Evolutionary conservation across 2,329 filamentous ascomycete genomes (phyloP).

Genomic region (Elsinoe necatrix): DNA sequence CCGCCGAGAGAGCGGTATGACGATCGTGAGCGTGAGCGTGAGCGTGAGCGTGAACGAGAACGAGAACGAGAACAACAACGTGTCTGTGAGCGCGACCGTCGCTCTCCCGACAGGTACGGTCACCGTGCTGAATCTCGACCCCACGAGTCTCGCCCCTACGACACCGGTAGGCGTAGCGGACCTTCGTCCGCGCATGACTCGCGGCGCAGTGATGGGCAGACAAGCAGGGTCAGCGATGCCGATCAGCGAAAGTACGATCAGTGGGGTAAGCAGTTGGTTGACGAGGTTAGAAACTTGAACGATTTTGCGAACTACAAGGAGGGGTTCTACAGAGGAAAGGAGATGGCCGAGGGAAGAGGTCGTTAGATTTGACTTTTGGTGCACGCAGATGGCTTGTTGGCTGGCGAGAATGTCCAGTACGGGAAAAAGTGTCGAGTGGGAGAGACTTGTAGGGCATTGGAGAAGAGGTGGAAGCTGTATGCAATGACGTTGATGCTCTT

Average conservation of each 20-base stretch:
- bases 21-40: not conserved
- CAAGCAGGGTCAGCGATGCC: not conserved
- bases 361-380: not conserved
- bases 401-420: not conserved
- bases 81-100: not conserved
- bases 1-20: not conserved
- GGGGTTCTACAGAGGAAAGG: not conserved
- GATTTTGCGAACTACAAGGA: not conserved
- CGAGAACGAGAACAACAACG: too few species aligned
- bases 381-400: not conserved
- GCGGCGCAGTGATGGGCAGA: not conserved
- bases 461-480: not conserved
- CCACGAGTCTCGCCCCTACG: not conserved
- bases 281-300: not conserved
- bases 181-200: not conserved
- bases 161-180: not conserved
- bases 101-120: not conserved
- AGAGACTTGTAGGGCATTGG: too few species aligned
- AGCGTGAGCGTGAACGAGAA: too few species aligned
- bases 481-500: not conserved
- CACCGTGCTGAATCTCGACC: not conserved
- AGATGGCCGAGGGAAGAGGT: not conserved
- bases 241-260: not conserved
- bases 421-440: not conserved
- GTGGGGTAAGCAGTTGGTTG: not conserved